Percentiles rank a stretch among this genome's conserved stretches.
These are phyloP conservation scores for Diplodia seriata DNA, from an alignment of 2,329 filamentous ascomycete species.

Conservation along the genomic window DNA sequence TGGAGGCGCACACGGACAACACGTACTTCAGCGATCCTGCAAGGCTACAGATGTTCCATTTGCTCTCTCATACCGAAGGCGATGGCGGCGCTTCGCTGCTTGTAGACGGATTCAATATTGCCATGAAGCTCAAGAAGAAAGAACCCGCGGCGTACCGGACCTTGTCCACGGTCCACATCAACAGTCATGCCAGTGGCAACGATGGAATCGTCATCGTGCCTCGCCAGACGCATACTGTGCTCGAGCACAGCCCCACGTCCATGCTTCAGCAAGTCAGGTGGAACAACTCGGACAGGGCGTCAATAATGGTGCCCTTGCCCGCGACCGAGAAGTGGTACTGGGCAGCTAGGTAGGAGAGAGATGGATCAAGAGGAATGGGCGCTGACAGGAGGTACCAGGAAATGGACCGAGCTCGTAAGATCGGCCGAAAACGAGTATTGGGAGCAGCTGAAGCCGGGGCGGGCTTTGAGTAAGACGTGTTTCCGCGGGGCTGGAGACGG, in stretches of 20 bases:
- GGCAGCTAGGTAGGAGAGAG: constrained; percentile 63
- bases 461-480: constrained; percentile 69
- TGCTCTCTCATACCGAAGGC: constrained; percentile 77
- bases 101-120: constrained; percentile 83
- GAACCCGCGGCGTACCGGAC: constrained; percentile 63
- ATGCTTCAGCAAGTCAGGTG: constrained; percentile 74
- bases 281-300: constrained; percentile 90
- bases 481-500: background rate
- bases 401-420: constrained; percentile 74
- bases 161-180: constrained; percentile 65
- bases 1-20: constrained; percentile 89
- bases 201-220: constrained; percentile 81
- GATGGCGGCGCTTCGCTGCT: constrained; percentile 79
- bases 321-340: constrained; percentile 73
- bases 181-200: constrained; percentile 87
- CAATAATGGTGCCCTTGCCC: constrained; percentile 63
- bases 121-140: constrained; percentile 63
- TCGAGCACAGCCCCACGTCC: constrained; percentile 62
- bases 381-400: constrained; percentile 38
- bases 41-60: constrained; percentile 89
- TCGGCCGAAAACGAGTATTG: constrained; percentile 73
- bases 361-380: no score
- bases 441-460: constrained; percentile 82
- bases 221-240: constrained; percentile 71
- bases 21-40: constrained; percentile 95